Evolutionary conservation across 192 early-diverging fungal species (phyloP).

Genomic region (Jimgerdemannia flammicorona): DNA sequence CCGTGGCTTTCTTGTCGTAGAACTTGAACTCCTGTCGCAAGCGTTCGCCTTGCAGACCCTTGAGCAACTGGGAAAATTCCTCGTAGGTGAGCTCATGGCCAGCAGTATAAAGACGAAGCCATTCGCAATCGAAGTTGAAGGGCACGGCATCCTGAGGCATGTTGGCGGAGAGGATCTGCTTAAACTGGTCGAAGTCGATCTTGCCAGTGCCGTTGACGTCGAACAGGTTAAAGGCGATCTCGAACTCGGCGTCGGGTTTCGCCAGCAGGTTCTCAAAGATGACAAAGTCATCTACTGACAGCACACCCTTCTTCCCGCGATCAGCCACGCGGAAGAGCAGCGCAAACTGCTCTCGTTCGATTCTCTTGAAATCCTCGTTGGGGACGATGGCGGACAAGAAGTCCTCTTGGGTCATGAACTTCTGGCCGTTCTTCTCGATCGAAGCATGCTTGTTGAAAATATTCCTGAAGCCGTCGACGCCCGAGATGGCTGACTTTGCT

Average conservation of each 20-base stretch:
- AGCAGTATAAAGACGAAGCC: constrained; percentile 68
- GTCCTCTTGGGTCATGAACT: constrained; percentile 56
- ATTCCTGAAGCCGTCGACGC: constrained; percentile 38
- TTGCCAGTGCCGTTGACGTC: constrained; percentile 55
- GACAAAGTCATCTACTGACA: constrained; percentile 59
- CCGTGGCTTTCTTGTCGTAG: constrained; percentile 61
- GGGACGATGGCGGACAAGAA: constrained; percentile 54
- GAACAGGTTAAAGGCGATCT: constrained; percentile 67
- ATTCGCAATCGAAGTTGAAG: constrained; percentile 68
- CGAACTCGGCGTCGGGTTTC: constrained; percentile 69
- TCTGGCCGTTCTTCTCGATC: constrained; percentile 42
- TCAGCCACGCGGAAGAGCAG: constrained; percentile 61
- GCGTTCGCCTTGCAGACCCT: constrained; percentile 65
- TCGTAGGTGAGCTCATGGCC: constrained; percentile 61
- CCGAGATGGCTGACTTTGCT: background rate
- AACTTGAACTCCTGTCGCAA: constrained; percentile 68
- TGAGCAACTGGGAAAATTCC: constrained; percentile 68
- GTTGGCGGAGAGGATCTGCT: constrained; percentile 51
- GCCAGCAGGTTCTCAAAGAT: constrained; percentile 57
- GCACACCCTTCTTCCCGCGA: constrained; percentile 35
- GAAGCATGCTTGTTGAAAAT: constrained; percentile 47
- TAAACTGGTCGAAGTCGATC: constrained; percentile 67
- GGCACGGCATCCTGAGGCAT: constrained; percentile 53
- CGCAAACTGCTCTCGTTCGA: constrained; percentile 50
- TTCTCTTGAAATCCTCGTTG: constrained; percentile 52